Base-by-base conservation (phyloP, 495 filamentous ascomycete species). In the Penicillium turbatum region DNA sequence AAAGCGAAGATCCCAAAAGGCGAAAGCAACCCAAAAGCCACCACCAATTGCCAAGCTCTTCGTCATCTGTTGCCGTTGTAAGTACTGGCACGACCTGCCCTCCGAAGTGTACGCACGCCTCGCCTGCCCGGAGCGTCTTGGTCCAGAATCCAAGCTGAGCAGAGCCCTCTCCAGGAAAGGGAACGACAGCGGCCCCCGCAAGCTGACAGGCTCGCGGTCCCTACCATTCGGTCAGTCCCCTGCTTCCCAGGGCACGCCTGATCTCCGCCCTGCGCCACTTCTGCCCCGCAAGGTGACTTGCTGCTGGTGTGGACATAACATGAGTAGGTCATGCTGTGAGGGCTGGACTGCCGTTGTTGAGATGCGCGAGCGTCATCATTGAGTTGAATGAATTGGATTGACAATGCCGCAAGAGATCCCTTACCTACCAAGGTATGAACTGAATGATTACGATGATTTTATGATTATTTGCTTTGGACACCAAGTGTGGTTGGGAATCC, bases 41-140 rank as follows among this genome's bases (percentile, higher is more conserved):
- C 78, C 79, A 38, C 77, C 83, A 0, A 66, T 90, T 38, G 84
- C 82, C 31, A 92, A 91, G 68, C 74, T 90, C 53, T 83, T 92
- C 53, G 86, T 91, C 6, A 84, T 91, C 51, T 92, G 88, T 65
- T 92, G 88, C 65, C 80, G 76, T 48, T 92, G 88, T 76, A 84
- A 84, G 48, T 89, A 85, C 66, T 91, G 86, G 79, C 86, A 91
- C 67, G 88, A 91, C 59, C 80, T 90, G 67, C 88, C 88, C 9
- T 85, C 83, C 9, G 82, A 84, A 38, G 73, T 88, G 45, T 90
- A 90, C 60, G 83, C 87, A 49, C 86, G 79, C 60, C 86, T 89
- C 77, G 82, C 84, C 16, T 82, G 80, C 57, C 80, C 84, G 9
- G 82, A 86, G 50, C 75, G 74, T 19, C 64, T 81, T 15, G 72